Conservation (phyloP, 192 early-diverging fungal genomes). For the Neocallimastix lanati region DNA sequence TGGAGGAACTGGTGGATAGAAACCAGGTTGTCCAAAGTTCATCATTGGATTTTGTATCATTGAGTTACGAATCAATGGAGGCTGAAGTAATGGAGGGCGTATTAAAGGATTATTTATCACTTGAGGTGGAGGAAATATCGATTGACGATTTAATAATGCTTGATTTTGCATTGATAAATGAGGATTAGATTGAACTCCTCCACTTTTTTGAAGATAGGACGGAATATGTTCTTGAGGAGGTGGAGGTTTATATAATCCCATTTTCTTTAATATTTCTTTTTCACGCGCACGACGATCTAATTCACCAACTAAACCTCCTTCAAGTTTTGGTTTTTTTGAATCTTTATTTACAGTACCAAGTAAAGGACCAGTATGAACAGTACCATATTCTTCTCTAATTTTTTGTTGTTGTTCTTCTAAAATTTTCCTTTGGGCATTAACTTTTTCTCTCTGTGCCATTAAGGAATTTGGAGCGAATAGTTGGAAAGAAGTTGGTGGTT, state of each 20-base stretch:
- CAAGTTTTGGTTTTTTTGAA: conserved; percentile 10
- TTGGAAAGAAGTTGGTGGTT: neutral
- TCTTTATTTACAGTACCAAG: conserved; percentile 11
- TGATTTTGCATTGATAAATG: neutral
- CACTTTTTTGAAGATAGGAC: neutral
- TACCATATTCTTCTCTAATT: neutral
- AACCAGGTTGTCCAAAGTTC: neutral
- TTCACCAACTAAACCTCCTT: conserved; percentile 16
- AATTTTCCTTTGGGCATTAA: neutral
- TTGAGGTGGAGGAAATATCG: neutral
- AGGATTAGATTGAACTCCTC: neutral
- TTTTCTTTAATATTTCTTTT: conserved; percentile 19
- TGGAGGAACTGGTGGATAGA: neutral
- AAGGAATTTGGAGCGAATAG: neutral
- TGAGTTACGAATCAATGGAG: neutral
- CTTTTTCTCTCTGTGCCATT: neutral
- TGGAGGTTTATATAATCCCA: neutral
- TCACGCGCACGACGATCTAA: conserved; percentile 16
- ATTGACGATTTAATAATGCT: neutral
- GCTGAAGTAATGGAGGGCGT: neutral
- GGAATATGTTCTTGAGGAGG: neutral
- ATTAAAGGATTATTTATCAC: neutral
- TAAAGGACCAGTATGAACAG: conserved; percentile 10
- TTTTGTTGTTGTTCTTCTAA: neutral
- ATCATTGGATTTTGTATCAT: neutral